phyloP scores from a whole-genome alignment of 1,139 yeast species.

The Candida glucosophila region DNA sequence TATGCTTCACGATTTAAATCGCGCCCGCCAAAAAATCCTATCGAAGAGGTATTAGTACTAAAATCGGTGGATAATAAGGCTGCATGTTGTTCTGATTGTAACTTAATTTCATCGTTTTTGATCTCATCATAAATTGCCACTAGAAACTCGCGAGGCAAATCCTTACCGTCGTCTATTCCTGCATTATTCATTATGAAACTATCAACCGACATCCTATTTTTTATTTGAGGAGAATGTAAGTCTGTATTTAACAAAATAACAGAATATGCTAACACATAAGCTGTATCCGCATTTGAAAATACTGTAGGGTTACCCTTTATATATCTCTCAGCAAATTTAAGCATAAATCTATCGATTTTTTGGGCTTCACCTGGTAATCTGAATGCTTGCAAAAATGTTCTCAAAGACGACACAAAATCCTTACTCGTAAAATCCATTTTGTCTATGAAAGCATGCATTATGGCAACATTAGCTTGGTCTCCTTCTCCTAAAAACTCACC shows the following conservation, averaged over 20 bases:
- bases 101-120: constrained; percentile 72
- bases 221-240: constrained; percentile 80
- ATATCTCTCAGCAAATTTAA: constrained; percentile 91
- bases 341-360: constrained; percentile 92
- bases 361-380: constrained; percentile 98
- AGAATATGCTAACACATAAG: constrained; percentile 87
- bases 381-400: constrained; percentile 77
- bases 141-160: constrained; percentile 69
- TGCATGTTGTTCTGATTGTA: constrained; percentile 90
- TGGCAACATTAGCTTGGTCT: constrained; percentile 63
- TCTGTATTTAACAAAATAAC: constrained; percentile 92
- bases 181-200: constrained; percentile 79
- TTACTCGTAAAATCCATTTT: constrained; percentile 65
- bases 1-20: constrained; percentile 81
- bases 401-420: constrained; percentile 77
- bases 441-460: constrained; percentile 93
- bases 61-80: constrained; percentile 68
- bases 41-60: constrained; percentile 28
- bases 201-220: constrained; percentile 78
- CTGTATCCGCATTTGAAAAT: constrained; percentile 90
- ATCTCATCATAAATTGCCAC: constrained; percentile 69
- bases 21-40: constrained; percentile 67
- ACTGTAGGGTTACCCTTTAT: constrained; percentile 78
- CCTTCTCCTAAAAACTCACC: constrained; percentile 96
- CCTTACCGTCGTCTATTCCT: constrained; percentile 91